Conservation (phyloP, 164 flowering plant genomes). For the Cinnamomum micranthum region DNA sequence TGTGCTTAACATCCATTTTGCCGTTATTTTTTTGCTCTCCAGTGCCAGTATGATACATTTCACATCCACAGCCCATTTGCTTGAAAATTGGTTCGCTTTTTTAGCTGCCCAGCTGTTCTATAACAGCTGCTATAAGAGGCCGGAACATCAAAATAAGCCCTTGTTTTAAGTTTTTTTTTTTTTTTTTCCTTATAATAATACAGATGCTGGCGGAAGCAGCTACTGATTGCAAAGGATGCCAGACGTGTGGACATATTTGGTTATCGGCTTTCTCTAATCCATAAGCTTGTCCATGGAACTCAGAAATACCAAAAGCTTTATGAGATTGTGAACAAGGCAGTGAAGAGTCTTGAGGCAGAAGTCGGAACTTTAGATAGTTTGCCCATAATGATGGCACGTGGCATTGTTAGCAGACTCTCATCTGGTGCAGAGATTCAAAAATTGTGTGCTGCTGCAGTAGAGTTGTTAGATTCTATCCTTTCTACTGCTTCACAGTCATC, state of each 20-base stretch:
- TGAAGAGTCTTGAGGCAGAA: constrained; percentile 73
- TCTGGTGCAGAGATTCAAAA: constrained; percentile 82
- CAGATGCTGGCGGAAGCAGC: constrained; percentile 88
- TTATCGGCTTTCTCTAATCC: constrained; percentile 68
- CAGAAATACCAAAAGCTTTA: constrained; percentile 43
- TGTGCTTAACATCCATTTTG: no score
- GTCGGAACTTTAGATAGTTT: constrained; percentile 77
- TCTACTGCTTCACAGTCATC: constrained; percentile 19
- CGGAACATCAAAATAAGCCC: background rate
- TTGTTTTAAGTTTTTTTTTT: background rate
- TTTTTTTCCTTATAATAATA: background rate
- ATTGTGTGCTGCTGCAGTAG: constrained; percentile 67
- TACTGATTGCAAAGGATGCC: constrained; percentile 72
- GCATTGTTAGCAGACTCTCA: constrained; percentile 90
- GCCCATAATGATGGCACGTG: constrained; percentile 74
- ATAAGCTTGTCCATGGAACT: constrained; percentile 65
- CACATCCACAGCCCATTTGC: background rate
- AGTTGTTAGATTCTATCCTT: constrained; percentile 48
- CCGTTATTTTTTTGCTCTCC: no score
- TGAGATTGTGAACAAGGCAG: constrained; percentile 61
- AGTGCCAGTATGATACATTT: no score
- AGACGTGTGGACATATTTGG: constrained; percentile 84
- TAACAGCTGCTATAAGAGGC: background rate
- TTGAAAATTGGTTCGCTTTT: background rate
- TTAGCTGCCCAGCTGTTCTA: background rate